Evolutionary conservation across 768 basidiomycete species (phyloP).

Genomic region (Rhodotorula babjevae): DNA sequence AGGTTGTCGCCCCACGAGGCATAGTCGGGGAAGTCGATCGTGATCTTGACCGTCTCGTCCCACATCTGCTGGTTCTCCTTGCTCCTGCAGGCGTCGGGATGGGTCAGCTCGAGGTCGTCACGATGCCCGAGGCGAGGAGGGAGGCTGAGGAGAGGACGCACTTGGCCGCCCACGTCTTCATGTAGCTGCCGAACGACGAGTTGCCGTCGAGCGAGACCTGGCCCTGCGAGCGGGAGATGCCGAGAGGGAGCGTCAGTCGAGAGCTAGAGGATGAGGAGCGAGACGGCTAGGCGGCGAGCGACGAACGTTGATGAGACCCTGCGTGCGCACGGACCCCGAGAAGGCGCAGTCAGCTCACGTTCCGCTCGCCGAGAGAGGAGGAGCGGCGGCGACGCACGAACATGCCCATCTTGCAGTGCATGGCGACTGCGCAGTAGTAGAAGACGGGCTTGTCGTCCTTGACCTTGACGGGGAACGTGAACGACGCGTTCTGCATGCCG

Average conservation of each 20-base stretch:
- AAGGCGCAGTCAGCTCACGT: not conserved
- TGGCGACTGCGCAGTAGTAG: slow-evolving; percentile 59
- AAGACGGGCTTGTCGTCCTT: not conserved
- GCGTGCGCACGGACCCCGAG: not conserved
- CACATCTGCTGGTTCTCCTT: slow-evolving; percentile 4
- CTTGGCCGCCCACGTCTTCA: not conserved
- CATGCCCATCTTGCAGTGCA: slow-evolving; percentile 64
- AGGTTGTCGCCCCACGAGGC: slow-evolving; percentile 12
- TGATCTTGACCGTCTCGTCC: slow-evolving; percentile 6
- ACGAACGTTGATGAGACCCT: slow-evolving; percentile 5
- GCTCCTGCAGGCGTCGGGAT: not conserved
- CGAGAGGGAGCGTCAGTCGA: too few relatives aligned
- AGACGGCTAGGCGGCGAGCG: not conserved
- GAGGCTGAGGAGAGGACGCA: not conserved
- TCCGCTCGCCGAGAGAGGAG: not conserved
- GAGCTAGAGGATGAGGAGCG: not conserved
- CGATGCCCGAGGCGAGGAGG: too few relatives aligned
- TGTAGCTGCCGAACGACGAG: not conserved
- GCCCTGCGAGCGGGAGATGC: not conserved
- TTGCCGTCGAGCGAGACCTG: slow-evolving; percentile 2
- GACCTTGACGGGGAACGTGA: slow-evolving; percentile 14
- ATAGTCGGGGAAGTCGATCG: not conserved
- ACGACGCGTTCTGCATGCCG: slow-evolving; percentile 57
- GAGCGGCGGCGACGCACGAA: not conserved
- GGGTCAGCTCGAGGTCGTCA: too few relatives aligned